Evolutionary conservation across 2,329 filamentous ascomycete genomes (phyloP), one percentile per base, ranked within the genome.

Genomic region (Aspergillus quadrilineatus): DNA sequence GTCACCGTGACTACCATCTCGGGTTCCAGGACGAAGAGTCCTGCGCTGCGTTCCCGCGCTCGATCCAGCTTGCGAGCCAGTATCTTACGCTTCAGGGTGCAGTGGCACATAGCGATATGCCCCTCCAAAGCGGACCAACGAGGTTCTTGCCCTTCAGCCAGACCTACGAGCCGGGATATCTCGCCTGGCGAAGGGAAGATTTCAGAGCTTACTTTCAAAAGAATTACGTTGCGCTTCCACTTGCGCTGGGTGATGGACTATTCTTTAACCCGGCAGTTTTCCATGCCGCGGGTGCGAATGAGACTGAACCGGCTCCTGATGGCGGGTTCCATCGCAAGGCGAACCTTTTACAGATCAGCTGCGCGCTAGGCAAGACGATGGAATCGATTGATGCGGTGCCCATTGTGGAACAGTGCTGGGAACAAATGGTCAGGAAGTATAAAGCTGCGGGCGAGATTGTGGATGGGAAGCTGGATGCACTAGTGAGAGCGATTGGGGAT

Each of bases 251-350:
- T 0, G 84, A 88, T 62, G 85, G 82, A 0, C 61, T 87, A 0
- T 87, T 87, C 67, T 87, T 88, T 70, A 86, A 84, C 55, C 85
- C 85, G 0, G 84, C 82, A 1, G 70, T 87, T 0, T 83, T 86
- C 59, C 85, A 88, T 65, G 85, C 84, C 1, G 85, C 85, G 0
- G 85, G 85, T 0, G 77, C 80, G 60, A 88, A 87, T 63, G 63
- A 69, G 14, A 76, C 73, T 1, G 57, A 57, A 12, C 29, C 47
- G 17, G 41, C 28, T 8, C 2, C 53, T 0, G 42, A 29, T 1
- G 50, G 53, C 7, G 74, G 76, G 15, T 72, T 86, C 28, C 68
- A 81, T 26, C 77, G 85, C 1, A 79, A 78, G 30, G 84, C 83
- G n/a, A 87, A 87, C 65, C 68, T 88, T 8, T 62, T 87, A 36